Conservation (phyloP, 371 early-diverging fungal genomes). For the Funneliformis caledonium region DNA sequence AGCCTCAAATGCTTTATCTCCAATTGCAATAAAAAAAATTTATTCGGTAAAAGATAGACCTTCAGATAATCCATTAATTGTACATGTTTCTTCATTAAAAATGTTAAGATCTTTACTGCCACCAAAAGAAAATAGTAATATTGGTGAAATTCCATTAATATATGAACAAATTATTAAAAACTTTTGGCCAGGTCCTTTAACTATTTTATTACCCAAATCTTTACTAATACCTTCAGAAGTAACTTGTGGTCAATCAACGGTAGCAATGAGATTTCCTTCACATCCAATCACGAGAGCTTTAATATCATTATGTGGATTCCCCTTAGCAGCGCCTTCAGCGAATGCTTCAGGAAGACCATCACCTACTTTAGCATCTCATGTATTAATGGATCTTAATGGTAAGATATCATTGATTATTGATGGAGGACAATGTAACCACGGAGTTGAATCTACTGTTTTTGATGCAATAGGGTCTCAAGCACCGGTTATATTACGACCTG, state of each 20-base stretch:
- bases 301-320: slow-evolving; percentile 87
- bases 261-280: slow-evolving; percentile 95
- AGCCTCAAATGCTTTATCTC: slow-evolving; percentile 88
- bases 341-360: slow-evolving; percentile 97
- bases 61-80: slow-evolving; percentile 98
- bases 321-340: slow-evolving; percentile 99
- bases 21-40: slow-evolving; percentile 79
- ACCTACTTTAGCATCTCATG: slow-evolving; percentile 94
- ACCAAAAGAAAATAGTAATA: slow-evolving; percentile 45
- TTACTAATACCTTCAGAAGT: slow-evolving; percentile 73
- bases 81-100: slow-evolving; percentile 90
- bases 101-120: slow-evolving; percentile 81
- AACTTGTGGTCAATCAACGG: slow-evolving; percentile 86
- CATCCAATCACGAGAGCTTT: slow-evolving; percentile 91
- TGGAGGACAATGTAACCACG: slow-evolving; percentile 90
- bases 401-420: slow-evolving; percentile 91
- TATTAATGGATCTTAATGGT: slow-evolving; percentile 84
- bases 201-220: slow-evolving; percentile 87
- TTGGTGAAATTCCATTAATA: slow-evolving; percentile 57
- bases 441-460: slow-evolving; percentile 97
- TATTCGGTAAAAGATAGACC: slow-evolving; percentile 96
- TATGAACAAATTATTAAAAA: slow-evolving; percentile 70
- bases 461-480: slow-evolving; percentile 44
- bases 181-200: slow-evolving; percentile 99
- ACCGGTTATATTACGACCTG: slow-evolving; percentile 95